Evolutionary conservation across 495 filamentous ascomycete genomes (phyloP), one percentile per base, ranked within the genome.

Genomic region (Rostrohypoxylon terebratum): DNA sequence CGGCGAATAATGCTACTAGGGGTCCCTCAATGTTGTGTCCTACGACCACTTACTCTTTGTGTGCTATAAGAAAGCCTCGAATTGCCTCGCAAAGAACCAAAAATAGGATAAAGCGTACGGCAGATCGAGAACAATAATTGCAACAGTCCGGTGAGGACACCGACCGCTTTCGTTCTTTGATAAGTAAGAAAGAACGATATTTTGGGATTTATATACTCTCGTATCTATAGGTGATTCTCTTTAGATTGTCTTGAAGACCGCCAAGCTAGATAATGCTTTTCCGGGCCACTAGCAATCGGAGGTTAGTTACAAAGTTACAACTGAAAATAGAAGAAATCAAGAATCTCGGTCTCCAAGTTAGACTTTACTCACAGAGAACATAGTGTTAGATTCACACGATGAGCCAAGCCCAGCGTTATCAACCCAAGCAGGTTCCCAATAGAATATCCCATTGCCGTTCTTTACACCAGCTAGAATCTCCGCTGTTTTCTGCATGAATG

Each of bases 341-440:
- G 1, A n/a, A n/a, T n/a, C 34, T 50, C 21, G 23, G 25, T 48
- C 23, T 31, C 4, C 23, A 20, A 53, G 33, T 8, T 63, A 48
- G 9, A 25, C 20, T 14, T 16, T 28, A 69, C 76, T 31, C 66
- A 78, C 76, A 60, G 79, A 73, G 62, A 85, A 84, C 82, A 84
- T 85, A 31, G 79, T 83, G 73, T 83, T 84, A 16, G 80, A 81
- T 8, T 79, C 77, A 60, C 83, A 85, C 3, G 80, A 83, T 7
- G 81, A 82, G 3, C 91, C 90, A 63, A 92, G 77, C 11, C 77
- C 84, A 11, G 84, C 85, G 76, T 92, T 91, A 48, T 87, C 79
- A 48, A 91, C 81, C 90, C 90, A 92, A 7, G 86, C 89, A 3
- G 90, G 90, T 75, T 92, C 89, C 90, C 90, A 92, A 61, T 91